phyloP scores from a whole-genome alignment of 2,329 filamentous ascomycete species.

The Penicillium vulpinum region DNA sequence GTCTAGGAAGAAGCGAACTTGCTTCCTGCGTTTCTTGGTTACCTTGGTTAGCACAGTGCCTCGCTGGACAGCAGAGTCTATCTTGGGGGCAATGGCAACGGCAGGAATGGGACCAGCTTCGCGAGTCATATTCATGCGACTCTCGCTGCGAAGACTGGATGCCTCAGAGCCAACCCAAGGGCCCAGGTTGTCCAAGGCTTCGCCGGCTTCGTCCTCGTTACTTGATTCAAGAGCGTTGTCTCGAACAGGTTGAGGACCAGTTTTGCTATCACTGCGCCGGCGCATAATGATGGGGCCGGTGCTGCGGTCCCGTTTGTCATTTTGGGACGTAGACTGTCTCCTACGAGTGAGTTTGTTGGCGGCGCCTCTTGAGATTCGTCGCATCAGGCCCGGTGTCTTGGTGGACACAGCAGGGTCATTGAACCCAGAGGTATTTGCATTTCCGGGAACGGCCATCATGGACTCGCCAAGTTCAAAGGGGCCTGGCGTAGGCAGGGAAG shows the following conservation, averaged over 20 bases:
- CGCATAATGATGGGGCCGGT: conserved; percentile 86
- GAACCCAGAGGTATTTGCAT: conserved; percentile 53
- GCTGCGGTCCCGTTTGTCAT: conserved; percentile 79
- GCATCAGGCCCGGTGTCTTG: conserved; percentile 68
- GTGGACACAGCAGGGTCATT: conserved; percentile 58
- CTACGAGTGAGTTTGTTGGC: conserved; percentile 68
- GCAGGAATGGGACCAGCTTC: conserved; percentile 30
- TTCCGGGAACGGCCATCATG: conserved; percentile 53
- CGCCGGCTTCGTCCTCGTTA: conserved; percentile 44
- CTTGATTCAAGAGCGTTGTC: conserved; percentile 47
- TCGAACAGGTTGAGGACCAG: conserved; percentile 59
- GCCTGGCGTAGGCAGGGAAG: conserved; percentile 43
- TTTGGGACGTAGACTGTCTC: conserved; percentile 73
- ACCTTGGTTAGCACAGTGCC: conserved; percentile 80
- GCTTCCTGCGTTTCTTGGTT: conserved; percentile 74
- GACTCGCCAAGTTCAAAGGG: conserved; percentile 73
- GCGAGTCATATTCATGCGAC: conserved; percentile 32
- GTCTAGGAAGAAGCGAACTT: conserved; percentile 76
- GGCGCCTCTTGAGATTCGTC: conserved; percentile 79
- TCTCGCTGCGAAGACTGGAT: conserved; percentile 42
- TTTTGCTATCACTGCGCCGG: conserved; percentile 85
- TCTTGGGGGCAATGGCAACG: conserved; percentile 60
- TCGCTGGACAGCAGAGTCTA: conserved; percentile 73
- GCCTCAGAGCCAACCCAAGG: conserved; percentile 44
- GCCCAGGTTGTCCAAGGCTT: conserved; percentile 48